Evolutionary conservation across 2,329 filamentous ascomycete genomes (phyloP).

Genomic region (Onygenales sp.): DNA sequence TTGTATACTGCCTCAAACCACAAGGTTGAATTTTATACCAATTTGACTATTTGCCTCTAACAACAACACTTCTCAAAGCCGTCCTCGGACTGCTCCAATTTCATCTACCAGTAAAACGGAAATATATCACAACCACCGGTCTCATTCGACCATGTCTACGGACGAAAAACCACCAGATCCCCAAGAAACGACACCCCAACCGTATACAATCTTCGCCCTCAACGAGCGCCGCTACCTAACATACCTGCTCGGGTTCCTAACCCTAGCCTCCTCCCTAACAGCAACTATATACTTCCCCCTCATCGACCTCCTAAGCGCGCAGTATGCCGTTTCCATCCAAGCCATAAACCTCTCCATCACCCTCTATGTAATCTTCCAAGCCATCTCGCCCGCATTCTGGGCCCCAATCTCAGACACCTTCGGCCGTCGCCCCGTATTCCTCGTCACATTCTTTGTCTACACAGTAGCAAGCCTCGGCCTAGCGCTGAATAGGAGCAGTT

Average conservation of each 20-base stretch:
- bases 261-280: conserved; percentile 6
- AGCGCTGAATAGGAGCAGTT: conserved; percentile 10
- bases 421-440: conserved; percentile 11
- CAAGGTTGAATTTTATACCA: too few relatives aligned
- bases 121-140: too few relatives aligned
- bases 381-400: conserved; percentile 11
- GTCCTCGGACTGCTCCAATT: too few relatives aligned
- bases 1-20: too few relatives aligned
- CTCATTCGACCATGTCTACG: too few relatives aligned
- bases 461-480: conserved; percentile 11
- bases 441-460: conserved; percentile 13
- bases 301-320: conserved; percentile 6
- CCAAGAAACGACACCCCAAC: background rate
- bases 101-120: too few relatives aligned
- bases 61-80: too few relatives aligned
- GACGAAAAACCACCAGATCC: too few relatives aligned
- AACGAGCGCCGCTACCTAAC: background rate
- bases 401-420: conserved; percentile 9
- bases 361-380: conserved; percentile 12
- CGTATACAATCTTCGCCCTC: background rate
- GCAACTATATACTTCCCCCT: conserved; percentile 12
- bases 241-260: background rate
- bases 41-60: too few relatives aligned
- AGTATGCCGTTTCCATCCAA: conserved; percentile 7
- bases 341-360: conserved; percentile 11